phyloP scores from a whole-genome alignment of 441 rosid genomes.

The Lagerstroemia fauriei region DNA sequence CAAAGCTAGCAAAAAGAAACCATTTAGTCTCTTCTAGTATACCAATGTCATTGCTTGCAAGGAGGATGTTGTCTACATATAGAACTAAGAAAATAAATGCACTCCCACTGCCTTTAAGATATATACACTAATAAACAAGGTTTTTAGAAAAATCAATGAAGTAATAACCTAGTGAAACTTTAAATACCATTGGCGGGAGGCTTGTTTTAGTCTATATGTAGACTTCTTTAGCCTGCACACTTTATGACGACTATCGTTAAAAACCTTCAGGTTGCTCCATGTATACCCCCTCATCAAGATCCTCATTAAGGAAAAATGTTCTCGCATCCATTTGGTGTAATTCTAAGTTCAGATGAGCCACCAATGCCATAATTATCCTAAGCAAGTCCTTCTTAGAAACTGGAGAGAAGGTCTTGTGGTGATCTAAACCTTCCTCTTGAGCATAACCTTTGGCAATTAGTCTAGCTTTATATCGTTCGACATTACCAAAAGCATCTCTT shows the following conservation, averaged over 20 bases:
- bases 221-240: not conserved
- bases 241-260: not conserved
- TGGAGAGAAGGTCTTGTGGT: not conserved
- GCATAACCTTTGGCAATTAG: not conserved
- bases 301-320: not conserved
- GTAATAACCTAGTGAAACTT: not conserved
- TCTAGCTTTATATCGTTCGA: not conserved
- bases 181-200: not conserved
- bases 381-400: not conserved
- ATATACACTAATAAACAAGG: not conserved
- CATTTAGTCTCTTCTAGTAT: not conserved
- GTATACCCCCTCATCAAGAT: not conserved
- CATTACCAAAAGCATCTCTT: not conserved
- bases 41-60: not conserved
- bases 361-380: too few relatives aligned
- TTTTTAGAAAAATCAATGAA: not conserved
- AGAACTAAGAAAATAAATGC: too few relatives aligned
- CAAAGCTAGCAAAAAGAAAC: not conserved
- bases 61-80: not conserved
- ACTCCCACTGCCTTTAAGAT: not conserved
- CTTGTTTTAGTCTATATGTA: not conserved
- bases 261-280: not conserved
- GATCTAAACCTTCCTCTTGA: not conserved
- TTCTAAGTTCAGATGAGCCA: too few relatives aligned
- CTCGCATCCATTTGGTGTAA: not conserved